Evolutionary conservation across 805 yeast species (phyloP).

Genomic region (Candida multigemmis): DNA sequence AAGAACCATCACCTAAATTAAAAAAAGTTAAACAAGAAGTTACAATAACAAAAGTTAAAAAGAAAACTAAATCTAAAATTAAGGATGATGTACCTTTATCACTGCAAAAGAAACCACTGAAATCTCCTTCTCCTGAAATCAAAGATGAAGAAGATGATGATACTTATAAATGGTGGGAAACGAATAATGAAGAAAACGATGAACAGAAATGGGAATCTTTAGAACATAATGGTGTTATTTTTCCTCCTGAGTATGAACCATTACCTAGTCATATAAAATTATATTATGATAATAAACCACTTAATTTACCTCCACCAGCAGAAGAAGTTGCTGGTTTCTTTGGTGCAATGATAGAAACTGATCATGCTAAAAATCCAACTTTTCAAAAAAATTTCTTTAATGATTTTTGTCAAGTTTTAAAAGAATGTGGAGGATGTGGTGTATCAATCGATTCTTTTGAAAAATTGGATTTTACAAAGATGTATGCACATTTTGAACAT

Average conservation of each 20-base stretch:
- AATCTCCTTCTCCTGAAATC: constrained; percentile 1
- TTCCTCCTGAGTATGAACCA: constrained; percentile 89
- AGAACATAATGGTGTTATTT: constrained; percentile 84
- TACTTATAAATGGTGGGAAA: constrained; percentile 88
- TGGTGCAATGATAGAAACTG: constrained; percentile 81
- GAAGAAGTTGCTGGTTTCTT: constrained; percentile 96
- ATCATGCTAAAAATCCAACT: constrained; percentile 79
- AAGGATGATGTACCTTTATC: constrained; percentile 2
- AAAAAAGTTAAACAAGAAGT: constrained; percentile 2
- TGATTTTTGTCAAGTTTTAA: constrained; percentile 63
- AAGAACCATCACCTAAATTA: constrained; percentile 2
- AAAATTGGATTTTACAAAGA: constrained; percentile 71
- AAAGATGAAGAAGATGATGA: constrained; percentile 39
- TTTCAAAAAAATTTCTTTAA: constrained; percentile 82
- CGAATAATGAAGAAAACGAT: constrained; percentile 62
- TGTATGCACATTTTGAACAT: constrained; percentile 62
- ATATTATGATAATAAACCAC: constrained; percentile 69
- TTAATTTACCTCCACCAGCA: constrained; percentile 66
- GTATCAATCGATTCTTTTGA: constrained; percentile 44
- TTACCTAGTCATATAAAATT: constrained; percentile 71
- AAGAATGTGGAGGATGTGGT: constrained; percentile 60
- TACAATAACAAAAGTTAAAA: constrained; percentile 1
- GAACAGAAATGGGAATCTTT: constrained; percentile 79
- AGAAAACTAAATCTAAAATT: constrained; percentile 1
- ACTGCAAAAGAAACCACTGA: constrained; percentile 1